These are phyloP conservation scores for Angomonas ambiguus DNA, from an alignment of 208 protist genomes.

Conservation along the genomic window DNA sequence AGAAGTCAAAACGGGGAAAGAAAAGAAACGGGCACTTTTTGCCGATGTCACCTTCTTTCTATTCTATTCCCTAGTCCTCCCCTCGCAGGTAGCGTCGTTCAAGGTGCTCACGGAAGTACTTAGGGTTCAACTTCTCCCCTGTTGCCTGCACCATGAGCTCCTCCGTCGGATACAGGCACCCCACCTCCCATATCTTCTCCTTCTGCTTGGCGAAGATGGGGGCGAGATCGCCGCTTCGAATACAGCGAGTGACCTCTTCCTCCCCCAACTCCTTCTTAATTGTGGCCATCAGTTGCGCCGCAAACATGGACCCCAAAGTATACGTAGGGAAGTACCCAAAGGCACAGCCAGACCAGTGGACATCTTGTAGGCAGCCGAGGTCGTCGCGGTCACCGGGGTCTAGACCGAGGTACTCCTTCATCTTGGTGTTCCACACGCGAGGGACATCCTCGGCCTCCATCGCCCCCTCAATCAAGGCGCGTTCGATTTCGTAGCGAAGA, in stretches of 20 bases:
- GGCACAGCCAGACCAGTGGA: constrained; percentile 76
- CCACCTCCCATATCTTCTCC: constrained; percentile 69
- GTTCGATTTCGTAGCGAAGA: constrained; percentile 88
- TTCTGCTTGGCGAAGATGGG: constrained; percentile 55
- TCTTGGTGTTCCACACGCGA: constrained; percentile 78
- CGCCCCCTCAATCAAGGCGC: constrained; percentile 71
- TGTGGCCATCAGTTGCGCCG: constrained; percentile 73
- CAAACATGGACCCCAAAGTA: constrained; percentile 73
- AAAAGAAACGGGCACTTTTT: neutral
- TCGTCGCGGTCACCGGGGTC: constrained; percentile 65
- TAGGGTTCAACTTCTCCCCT: constrained; percentile 72
- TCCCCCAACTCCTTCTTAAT: constrained; percentile 65
- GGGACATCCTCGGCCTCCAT: constrained; percentile 79
- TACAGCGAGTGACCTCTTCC: constrained; percentile 38
- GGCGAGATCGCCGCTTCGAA: constrained; percentile 51
- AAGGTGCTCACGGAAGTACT: constrained; percentile 75
- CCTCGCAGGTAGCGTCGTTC: constrained; percentile 62
- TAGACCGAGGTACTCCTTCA: constrained; percentile 83
- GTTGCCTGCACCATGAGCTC: constrained; percentile 70
- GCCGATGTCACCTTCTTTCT: neutral
- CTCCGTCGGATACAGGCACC: constrained; percentile 51
- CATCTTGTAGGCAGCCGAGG: constrained; percentile 82
- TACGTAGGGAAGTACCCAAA: constrained; percentile 91
- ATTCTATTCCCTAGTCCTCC: constrained; percentile 1
- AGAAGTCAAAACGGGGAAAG: neutral